Conservation (phyloP, 2,329 filamentous ascomycete species). For the Phoma sp. region DNA sequence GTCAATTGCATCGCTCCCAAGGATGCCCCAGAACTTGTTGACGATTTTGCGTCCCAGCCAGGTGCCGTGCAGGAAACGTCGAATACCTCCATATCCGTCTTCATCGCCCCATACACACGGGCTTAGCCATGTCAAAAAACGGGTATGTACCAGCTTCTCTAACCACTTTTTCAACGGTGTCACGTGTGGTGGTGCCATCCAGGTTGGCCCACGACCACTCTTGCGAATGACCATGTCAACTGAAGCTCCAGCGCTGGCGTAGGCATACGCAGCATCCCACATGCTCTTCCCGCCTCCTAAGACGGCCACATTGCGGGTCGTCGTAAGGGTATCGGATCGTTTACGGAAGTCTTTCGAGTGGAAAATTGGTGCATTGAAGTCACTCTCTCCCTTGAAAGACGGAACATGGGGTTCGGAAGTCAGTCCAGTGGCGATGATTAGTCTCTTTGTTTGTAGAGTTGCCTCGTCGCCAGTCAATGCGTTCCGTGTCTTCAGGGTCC, state of each 20-base stretch:
- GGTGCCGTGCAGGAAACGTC: slow-evolving; percentile 65
- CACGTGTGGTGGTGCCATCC: slow-evolving; percentile 66
- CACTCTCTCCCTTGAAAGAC: slow-evolving; percentile 45
- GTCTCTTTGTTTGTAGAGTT: slow-evolving; percentile 47
- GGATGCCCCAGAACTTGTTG: slow-evolving; percentile 62
- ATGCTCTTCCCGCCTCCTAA: slow-evolving; percentile 69
- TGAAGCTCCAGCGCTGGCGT: slow-evolving; percentile 61
- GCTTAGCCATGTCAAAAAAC: slow-evolving; percentile 75
- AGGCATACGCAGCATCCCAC: slow-evolving; percentile 68
- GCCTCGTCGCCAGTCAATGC: slow-evolving; percentile 6
- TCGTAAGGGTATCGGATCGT: slow-evolving; percentile 47
- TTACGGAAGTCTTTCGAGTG: slow-evolving; percentile 62
- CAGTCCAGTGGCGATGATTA: slow-evolving; percentile 68
- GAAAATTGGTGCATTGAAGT: slow-evolving; percentile 62
- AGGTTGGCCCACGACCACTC: slow-evolving; percentile 66
- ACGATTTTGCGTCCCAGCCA: slow-evolving; percentile 63
- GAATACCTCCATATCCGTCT: slow-evolving; percentile 64
- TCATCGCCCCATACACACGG: slow-evolving; percentile 74
- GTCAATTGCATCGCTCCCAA: slow-evolving; percentile 61
- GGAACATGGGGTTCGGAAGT: slow-evolving; percentile 65
- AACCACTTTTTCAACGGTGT: slow-evolving; percentile 72
- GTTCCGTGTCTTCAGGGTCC: slow-evolving; percentile 9
- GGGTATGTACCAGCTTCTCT: slow-evolving; percentile 70
- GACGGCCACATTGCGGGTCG: slow-evolving; percentile 53
- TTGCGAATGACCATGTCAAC: slow-evolving; percentile 66